Evolutionary conservation across 176 grass and related monocot genomes (phyloP).

Genomic region (Aegilops umbellulata): DNA sequence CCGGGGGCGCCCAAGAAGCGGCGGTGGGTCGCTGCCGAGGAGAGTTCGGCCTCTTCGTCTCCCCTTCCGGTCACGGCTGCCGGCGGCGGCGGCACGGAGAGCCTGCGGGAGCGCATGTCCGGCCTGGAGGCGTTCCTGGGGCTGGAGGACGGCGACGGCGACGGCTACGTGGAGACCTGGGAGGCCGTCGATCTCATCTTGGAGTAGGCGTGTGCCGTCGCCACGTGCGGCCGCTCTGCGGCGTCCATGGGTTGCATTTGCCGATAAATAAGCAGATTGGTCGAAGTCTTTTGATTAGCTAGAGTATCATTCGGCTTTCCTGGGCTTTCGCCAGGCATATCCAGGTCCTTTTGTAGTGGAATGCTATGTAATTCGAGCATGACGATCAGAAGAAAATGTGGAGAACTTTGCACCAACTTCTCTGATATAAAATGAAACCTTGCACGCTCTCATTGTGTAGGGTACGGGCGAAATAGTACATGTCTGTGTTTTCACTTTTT

Average conservation of each 20-base stretch:
- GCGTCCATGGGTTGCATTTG: neutral
- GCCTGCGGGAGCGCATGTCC: slow-evolving; percentile 36
- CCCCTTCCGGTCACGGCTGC: neutral
- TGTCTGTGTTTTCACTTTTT: no score
- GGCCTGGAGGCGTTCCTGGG: slow-evolving; percentile 52
- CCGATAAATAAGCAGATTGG: no score
- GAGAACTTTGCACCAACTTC: neutral
- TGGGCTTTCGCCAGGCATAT: neutral
- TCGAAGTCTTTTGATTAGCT: no score
- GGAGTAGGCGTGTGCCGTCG: neutral
- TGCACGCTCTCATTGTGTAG: neutral
- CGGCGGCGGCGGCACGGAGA: neutral
- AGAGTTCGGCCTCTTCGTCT: slow-evolving; percentile 31
- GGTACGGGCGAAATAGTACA: no score
- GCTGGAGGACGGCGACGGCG: neutral
- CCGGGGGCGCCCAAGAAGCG: neutral
- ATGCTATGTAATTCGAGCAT: neutral
- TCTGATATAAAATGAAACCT: no score
- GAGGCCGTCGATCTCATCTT: slow-evolving; percentile 34
- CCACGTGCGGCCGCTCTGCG: neutral
- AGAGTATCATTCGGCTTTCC: neutral
- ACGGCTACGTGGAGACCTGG: neutral
- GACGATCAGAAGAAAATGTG: neutral
- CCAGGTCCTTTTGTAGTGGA: no score
- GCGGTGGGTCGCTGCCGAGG: neutral